Percentiles rank a stretch among this genome's conserved stretches.
These are phyloP conservation scores for Ceratobasidium sp. DNA, from an alignment of 1,284 basidiomycete species.

Conservation along the genomic window DNA sequence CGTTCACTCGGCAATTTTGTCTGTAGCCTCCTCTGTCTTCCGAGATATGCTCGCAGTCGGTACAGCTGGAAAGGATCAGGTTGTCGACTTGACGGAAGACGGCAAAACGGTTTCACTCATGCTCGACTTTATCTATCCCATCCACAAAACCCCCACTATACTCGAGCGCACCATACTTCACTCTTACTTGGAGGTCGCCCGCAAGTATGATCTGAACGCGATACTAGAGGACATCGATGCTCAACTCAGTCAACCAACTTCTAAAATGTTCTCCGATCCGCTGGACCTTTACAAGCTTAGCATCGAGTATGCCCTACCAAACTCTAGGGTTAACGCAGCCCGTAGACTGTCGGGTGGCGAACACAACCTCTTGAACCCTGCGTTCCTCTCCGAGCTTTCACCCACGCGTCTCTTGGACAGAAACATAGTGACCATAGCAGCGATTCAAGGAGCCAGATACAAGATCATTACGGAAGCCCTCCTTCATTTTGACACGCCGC, in stretches of 20 bases:
- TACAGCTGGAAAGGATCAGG: neutral
- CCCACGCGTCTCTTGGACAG: neutral
- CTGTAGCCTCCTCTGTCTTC: constrained; percentile 44
- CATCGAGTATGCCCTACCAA: constrained; percentile 7
- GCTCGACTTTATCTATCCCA: constrained; percentile 37
- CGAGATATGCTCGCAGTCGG: constrained; percentile 45
- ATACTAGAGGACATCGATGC: constrained; percentile 27
- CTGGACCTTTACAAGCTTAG: neutral
- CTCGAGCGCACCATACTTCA: neutral
- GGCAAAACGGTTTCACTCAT: constrained; percentile 14
- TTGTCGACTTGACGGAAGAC: constrained; percentile 19
- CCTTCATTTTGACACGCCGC: constrained; percentile 2
- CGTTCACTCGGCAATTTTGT: constrained; percentile 29
- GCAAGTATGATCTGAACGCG: constrained; percentile 26
- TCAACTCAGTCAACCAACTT: neutral
- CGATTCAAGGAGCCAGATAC: constrained; percentile 13
- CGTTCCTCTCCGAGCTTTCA: neutral
- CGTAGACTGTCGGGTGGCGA: neutral
- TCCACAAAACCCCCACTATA: neutral
- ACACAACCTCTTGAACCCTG: constrained; percentile 13
- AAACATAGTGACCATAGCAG: neutral
- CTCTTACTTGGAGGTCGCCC: constrained; percentile 9
- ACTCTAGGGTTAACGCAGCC: neutral
- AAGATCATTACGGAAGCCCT: constrained; percentile 25
- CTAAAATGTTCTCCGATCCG: neutral